A percentile compares a stretch with the other conserved stretches of the same genome.
Conservation (phyloP, 2,329 filamentous ascomycete genomes). For the Calonectria pseudoturangicola region DNA sequence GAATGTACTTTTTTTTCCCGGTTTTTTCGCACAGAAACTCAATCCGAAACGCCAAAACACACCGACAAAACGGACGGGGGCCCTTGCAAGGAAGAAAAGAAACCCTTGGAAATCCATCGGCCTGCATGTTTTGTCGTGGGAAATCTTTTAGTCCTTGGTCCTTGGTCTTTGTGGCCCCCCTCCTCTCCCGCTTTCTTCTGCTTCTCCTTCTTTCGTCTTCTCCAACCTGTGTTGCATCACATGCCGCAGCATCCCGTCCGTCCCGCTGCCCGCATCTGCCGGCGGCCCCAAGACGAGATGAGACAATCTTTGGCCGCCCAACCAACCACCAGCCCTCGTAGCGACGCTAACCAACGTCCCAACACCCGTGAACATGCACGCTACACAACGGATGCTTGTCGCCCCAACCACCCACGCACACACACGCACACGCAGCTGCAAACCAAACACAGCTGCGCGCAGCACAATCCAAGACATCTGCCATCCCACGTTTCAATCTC, state of each 20-base stretch:
- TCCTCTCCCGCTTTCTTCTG: neutral
- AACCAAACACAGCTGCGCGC: neutral
- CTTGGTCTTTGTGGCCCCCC: no score
- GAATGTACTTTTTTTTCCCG: no score
- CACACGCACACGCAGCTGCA: constrained; percentile 24
- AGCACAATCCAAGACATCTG: constrained; percentile 6
- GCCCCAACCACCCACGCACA: constrained; percentile 30
- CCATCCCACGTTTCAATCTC: constrained; percentile 33
- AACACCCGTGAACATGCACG: constrained; percentile 5
- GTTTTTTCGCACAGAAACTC: constrained; percentile 16
- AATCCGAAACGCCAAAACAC: constrained; percentile 33
- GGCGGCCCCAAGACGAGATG: constrained; percentile 21
- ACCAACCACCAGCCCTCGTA: constrained; percentile 11
- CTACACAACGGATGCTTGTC: neutral
- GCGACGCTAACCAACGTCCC: constrained; percentile 12
- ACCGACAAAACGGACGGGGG: constrained; percentile 34
- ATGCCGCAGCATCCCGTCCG: constrained; percentile 20
- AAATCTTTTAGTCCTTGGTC: no score
- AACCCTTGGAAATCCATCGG: constrained; percentile 10
- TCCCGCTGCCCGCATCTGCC: constrained; percentile 33
- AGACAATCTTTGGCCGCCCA: constrained; percentile 19
- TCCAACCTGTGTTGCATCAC: constrained; percentile 22
- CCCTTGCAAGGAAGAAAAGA: constrained; percentile 8
- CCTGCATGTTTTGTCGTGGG: constrained; percentile 10
- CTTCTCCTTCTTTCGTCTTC: constrained; percentile 11